phyloP scores from a whole-genome alignment of 768 basidiomycete genomes.

The Hydnum rufescens region DNA sequence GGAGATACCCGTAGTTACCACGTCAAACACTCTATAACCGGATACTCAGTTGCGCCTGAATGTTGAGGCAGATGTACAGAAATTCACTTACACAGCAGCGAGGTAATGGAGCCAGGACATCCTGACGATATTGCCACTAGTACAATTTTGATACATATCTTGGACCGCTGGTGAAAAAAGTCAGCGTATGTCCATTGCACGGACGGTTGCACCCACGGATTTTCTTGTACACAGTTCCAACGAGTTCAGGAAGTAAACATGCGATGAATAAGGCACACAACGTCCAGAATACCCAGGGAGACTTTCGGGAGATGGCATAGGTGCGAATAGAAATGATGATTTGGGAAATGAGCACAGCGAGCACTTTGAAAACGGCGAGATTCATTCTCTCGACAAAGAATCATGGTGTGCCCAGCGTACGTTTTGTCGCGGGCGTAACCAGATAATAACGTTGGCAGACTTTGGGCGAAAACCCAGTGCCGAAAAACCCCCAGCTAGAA shows the following conservation, averaged over 20 bases:
- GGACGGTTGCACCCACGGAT: not conserved
- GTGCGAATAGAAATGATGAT: not conserved
- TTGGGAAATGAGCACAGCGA: not conserved
- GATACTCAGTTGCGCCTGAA: not conserved
- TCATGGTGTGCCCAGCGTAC: not conserved
- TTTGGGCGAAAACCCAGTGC: not conserved
- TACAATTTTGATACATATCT: not conserved
- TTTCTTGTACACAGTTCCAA: not conserved
- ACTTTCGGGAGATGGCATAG: not conserved
- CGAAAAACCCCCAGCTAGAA: not conserved
- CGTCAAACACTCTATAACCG: not conserved
- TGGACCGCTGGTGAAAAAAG: too few species aligned
- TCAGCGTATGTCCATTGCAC: too few species aligned
- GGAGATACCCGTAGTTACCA: not conserved
- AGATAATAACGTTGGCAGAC: not conserved
- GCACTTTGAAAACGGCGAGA: too few species aligned
- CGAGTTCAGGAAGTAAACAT: not conserved
- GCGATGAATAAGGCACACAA: not conserved
- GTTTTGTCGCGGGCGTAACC: not conserved
- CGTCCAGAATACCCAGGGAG: not conserved
- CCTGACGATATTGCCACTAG: not conserved
- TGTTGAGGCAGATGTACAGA: not conserved
- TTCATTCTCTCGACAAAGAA: too few species aligned
- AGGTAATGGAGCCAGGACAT: not conserved
- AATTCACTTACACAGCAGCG: not conserved